Evolutionary conservation across 1,284 basidiomycete species (phyloP).

Genomic region (Nidula niveotomentosa): DNA sequence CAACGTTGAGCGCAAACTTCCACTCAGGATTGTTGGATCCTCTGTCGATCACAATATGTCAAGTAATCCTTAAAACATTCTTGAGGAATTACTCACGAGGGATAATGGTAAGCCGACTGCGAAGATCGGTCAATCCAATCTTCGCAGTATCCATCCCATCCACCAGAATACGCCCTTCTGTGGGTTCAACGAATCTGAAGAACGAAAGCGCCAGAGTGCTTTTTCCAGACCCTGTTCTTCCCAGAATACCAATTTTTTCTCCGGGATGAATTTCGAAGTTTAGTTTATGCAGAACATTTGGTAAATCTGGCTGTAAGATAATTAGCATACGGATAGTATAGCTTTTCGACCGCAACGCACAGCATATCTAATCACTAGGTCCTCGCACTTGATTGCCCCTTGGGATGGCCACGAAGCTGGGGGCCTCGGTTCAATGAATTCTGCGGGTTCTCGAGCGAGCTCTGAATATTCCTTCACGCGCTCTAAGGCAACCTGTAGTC

Average conservation of each 20-base stretch:
- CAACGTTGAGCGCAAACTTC: conserved; percentile 81
- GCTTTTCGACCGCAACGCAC: conserved; percentile 32
- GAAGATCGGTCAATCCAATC: conserved; percentile 87
- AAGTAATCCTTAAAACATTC: background rate
- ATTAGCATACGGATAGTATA: conserved; percentile 4
- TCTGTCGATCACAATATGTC: conserved; percentile 38
- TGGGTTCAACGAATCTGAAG: conserved; percentile 94
- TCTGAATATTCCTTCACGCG: conserved; percentile 79
- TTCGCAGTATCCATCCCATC: conserved; percentile 86
- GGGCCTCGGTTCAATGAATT: conserved; percentile 84
- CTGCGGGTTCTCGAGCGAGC: conserved; percentile 72
- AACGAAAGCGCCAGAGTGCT: conserved; percentile 90
- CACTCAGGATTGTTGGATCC: conserved; percentile 90
- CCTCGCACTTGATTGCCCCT: conserved; percentile 79
- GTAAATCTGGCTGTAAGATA: conserved; percentile 67
- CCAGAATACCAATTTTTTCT: conserved; percentile 87
- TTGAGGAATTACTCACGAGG: conserved; percentile 62
- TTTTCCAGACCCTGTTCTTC: conserved; percentile 88
- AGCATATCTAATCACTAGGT: conserved; percentile 86
- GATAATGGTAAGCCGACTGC: conserved; percentile 88
- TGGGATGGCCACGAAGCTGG: conserved; percentile 77
- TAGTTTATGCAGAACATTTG: conserved; percentile 83
- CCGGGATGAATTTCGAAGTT: conserved; percentile 78
- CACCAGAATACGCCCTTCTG: conserved; percentile 78
- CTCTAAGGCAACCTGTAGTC: conserved; percentile 79